Conservation (phyloP, 306 rosid species). For the Prosopis cineraria region DNA sequence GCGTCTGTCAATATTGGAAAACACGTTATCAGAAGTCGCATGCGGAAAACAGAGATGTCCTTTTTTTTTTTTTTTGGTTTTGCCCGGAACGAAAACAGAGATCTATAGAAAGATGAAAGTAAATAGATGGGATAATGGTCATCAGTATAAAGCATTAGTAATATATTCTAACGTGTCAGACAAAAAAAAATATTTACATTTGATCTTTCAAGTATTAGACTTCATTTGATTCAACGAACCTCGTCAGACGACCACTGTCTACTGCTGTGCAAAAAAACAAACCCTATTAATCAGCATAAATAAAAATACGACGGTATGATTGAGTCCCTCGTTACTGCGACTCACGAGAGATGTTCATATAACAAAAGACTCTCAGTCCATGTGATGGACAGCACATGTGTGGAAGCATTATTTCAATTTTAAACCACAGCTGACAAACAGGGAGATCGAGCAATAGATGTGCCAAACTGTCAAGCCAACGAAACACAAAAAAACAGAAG, state of each 20-base stretch:
- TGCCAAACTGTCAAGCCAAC: not conserved
- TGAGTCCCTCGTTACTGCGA: no score
- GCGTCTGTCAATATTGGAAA: not conserved
- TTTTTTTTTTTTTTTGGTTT: no score
- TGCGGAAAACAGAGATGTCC: not conserved
- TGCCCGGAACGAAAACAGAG: not conserved
- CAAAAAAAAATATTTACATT: no score
- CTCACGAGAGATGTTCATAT: no score
- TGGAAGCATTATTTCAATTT: not conserved
- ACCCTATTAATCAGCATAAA: not conserved
- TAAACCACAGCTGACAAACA: not conserved
- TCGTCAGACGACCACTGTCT: not conserved
- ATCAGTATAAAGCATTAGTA: no score
- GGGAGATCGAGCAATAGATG: not conserved
- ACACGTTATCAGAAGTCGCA: not conserved
- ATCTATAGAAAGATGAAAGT: not conserved
- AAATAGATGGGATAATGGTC: no score
- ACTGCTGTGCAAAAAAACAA: not conserved
- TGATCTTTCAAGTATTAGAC: no score
- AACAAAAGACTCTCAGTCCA: no score
- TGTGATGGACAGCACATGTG: not conserved
- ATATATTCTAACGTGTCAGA: no score
- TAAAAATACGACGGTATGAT: not conserved
- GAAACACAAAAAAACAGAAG: not conserved
- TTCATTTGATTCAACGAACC: not conserved